These are phyloP conservation scores for Backusella australiensis DNA, from an alignment of 192 early-diverging fungal species.

Conservation along the genomic window DNA sequence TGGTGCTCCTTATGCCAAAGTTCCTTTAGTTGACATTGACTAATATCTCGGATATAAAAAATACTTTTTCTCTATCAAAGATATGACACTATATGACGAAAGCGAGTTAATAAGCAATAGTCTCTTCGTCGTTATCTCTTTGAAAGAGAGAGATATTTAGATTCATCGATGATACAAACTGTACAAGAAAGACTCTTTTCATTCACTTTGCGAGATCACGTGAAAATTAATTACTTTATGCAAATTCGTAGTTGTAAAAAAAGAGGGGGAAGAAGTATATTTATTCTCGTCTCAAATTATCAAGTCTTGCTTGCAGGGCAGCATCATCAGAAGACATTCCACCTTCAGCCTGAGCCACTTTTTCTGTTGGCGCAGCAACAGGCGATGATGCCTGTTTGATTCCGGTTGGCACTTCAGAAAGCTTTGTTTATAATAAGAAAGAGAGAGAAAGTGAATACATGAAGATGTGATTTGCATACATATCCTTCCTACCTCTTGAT, in stretches of 20 bases:
- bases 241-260: not conserved
- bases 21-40: too few relatives aligned
- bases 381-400: slow-evolving; percentile 33
- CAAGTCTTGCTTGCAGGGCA: slow-evolving; percentile 85
- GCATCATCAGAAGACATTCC: slow-evolving; percentile 66
- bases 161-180: too few relatives aligned
- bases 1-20: too few relatives aligned
- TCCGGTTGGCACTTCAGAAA: slow-evolving; percentile 48
- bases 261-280: not conserved
- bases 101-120: too few relatives aligned
- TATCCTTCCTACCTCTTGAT: slow-evolving; percentile 56
- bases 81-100: too few relatives aligned
- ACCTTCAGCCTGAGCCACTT: slow-evolving; percentile 52
- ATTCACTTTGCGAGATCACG: not conserved
- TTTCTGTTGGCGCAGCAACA: slow-evolving; percentile 33
- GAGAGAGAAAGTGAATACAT: not conserved
- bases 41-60: too few relatives aligned
- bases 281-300: slow-evolving; percentile 86
- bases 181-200: not conserved
- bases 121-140: too few relatives aligned
- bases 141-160: too few relatives aligned
- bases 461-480: too few relatives aligned
- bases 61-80: too few relatives aligned
- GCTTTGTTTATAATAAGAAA: slow-evolving; percentile 18
- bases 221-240: not conserved